Conservation (phyloP, 2,329 filamentous ascomycete genomes). For the Microdochium trichocladiopsis region DNA sequence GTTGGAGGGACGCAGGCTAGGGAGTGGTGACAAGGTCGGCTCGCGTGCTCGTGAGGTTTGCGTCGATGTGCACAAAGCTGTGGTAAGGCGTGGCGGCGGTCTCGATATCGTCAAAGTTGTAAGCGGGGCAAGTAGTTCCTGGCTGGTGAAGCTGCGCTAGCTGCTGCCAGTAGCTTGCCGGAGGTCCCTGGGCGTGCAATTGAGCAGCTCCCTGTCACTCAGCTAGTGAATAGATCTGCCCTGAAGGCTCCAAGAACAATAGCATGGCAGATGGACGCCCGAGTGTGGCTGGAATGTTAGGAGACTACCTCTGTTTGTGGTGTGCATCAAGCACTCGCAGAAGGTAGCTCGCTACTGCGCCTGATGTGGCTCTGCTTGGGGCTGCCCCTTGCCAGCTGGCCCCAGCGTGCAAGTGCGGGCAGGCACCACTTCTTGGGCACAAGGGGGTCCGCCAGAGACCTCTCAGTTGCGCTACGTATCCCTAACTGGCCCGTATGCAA, state of each 20-base stretch:
- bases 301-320: background rate
- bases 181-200: too few species aligned
- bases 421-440: background rate
- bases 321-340: background rate
- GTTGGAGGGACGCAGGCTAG: too few species aligned
- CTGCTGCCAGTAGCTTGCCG: too few species aligned
- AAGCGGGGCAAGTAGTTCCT: too few species aligned
- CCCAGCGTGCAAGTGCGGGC: background rate
- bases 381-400: background rate
- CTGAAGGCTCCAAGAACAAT: background rate
- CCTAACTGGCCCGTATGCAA: background rate
- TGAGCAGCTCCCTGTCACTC: too few species aligned
- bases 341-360: background rate
- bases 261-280: background rate
- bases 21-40: too few species aligned
- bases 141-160: too few species aligned
- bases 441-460: background rate
- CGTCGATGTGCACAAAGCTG: too few species aligned
- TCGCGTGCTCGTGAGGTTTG: background rate
- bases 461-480: background rate
- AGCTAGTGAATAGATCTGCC: too few species aligned
- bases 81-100: too few species aligned
- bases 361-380: background rate
- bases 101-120: too few species aligned
- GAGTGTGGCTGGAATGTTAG: background rate